Base-by-base conservation (phyloP, 257 asterid genomes). In the Petunia secreta region DNA sequence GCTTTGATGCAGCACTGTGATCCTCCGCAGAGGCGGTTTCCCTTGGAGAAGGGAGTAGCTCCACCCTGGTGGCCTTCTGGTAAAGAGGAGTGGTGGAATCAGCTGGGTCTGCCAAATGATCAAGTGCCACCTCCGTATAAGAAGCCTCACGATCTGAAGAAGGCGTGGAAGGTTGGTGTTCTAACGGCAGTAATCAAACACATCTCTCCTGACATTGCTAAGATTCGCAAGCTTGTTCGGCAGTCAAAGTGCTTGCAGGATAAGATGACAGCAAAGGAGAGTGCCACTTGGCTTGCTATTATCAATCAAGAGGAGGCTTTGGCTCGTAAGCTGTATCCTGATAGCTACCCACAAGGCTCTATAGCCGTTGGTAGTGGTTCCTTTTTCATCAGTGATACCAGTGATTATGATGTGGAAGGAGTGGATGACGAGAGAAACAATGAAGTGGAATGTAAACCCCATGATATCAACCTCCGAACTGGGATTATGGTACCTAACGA, bases 11-110 rank as follows among this genome's bases (percentile, higher is more conserved):
- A 88, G 62, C 89, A 87, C 73, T 90, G 94, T 16, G 82, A 88
- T 75, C 94, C 92, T 2, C 94, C 92, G 1, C 94, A 90, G 84
- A 89, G 90, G 58, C 80, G 85, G 57, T 88, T 59, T 65, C 92
- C 94, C 0, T 58, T 88, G 80, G 93, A 87, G 81, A 90, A 87
- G 78, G 93, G 92, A 46, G 80, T 87, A 2, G 78, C 92, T 2
- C 93, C 94, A 4, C 94, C 94, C 0, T 90, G 94, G 94, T 90
- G 94, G 94, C 94, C 92, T 4, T 83, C 83, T 0, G 94, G 92
- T 68, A 81, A 78, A 1, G 94, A 90, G 81, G 91, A 88, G 15
- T 90, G 94, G 92, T 87, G 91, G 92, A 69, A 78, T 3, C 85
- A 84, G 66, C 34, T 87, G 43, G 87, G 89, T 0, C 75, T 88